Evolutionary conservation across 2,329 filamentous ascomycete species (phyloP), one percentile per base, ranked within the genome.

Genomic region (Aspergillus cejpii): DNA sequence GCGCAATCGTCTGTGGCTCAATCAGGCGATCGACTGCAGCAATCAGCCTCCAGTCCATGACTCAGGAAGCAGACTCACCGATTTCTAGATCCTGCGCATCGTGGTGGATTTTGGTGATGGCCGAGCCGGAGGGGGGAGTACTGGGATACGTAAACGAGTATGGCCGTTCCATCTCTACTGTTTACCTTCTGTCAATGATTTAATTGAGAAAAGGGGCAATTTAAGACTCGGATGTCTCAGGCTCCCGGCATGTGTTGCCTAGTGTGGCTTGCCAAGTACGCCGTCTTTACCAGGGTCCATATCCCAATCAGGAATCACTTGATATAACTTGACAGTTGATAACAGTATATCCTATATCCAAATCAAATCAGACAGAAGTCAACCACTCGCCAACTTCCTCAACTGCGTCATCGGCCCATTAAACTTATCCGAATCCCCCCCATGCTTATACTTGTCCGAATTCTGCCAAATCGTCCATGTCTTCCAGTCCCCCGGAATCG

Each of bases 401-500:
- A 55, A 28, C 29, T 44, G 39, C 12, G 44, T 46, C 39, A 43
- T 40, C 15, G 39, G 41, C 2, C 53, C 52, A 27, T 56, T 56
- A 23, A 47, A 52, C 6, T 51, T 40, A 31, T 56, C 47, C 10
- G 54, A 56, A 26, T 56, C 53, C 0, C 54, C 54, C 11, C 53
- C 51, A 15, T 47, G 44, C 27, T 36, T 28, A 37, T 54, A 55
- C 8, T 34, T 43, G 38, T 55, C 50, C 6, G 29, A 46, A 33
- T 55, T 45, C 41, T 55, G 53, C 53, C 53, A 54, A 34, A 54
- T 45, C 0, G 49, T 47, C 23, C 52, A 43, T 3, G 37, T 41
- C 2, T 31, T n/a, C 53, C 53, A 80, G 14, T 73, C 69, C 4
- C 70, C 74, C 1, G 74, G 75, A 12, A 74, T 64, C 1, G 66